A percentile compares a stretch with the other conserved stretches of the same genome.
These are phyloP conservation scores for Typha latifolia DNA, from an alignment of 176 grass and related monocot species.

Conservation along the genomic window DNA sequence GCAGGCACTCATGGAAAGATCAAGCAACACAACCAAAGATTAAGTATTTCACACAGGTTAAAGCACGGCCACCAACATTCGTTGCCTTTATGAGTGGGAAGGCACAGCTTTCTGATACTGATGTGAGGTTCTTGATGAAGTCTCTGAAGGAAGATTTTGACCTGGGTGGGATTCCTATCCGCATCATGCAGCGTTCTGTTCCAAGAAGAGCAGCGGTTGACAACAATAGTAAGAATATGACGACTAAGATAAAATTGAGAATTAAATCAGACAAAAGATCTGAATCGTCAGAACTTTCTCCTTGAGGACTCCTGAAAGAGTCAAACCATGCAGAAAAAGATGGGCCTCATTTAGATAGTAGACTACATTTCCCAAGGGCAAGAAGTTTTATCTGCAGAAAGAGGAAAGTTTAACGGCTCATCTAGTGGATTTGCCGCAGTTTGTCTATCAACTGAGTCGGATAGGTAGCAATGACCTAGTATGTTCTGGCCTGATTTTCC, in stretches of 20 bases:
- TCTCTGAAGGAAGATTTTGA: constrained; percentile 95
- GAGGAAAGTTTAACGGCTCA: background rate
- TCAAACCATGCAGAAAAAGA: background rate
- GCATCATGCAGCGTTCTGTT: constrained; percentile 53
- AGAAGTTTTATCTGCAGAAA: background rate
- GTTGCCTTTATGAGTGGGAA: constrained; percentile 89
- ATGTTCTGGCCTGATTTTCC: background rate
- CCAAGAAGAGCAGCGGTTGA: constrained; percentile 41
- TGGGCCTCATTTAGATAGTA: background rate
- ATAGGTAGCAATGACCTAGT: background rate
- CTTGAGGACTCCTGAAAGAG: background rate
- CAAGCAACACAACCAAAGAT: constrained; percentile 76
- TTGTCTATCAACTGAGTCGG: background rate
- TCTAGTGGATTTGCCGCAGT: background rate
- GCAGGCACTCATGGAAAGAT: constrained; percentile 96
- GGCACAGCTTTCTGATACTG: constrained; percentile 65
- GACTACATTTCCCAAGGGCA: background rate
- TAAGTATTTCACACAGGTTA: constrained; percentile 96
- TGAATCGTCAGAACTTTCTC: constrained; percentile 13
- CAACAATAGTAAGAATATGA: constrained; percentile 14
- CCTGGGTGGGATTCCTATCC: constrained; percentile 85
- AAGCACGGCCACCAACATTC: constrained; percentile 83
- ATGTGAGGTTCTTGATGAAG: constrained; percentile 74
- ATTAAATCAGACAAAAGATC: constrained; percentile 54
- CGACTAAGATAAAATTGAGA: constrained; percentile 14